Evolutionary conservation across 2,329 filamentous ascomycete species (phyloP).

Genomic region (Xenosphaeropsis pyriputrescens): DNA sequence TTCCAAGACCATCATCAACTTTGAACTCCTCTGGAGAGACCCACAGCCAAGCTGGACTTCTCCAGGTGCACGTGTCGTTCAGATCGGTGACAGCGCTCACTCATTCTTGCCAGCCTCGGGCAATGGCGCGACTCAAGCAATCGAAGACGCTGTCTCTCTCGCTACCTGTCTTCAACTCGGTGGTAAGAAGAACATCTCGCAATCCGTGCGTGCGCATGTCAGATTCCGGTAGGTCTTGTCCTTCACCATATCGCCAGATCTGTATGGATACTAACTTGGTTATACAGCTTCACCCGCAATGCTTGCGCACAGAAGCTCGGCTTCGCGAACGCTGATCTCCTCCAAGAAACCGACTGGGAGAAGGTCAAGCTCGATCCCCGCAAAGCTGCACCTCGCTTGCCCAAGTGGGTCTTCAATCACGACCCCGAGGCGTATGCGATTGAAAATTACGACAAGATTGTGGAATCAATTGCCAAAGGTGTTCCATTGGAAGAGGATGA

Average conservation of each 20-base stretch:
- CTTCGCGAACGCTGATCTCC: slow-evolving; percentile 1
- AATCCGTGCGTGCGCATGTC: slow-evolving; percentile 8
- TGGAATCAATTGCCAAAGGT: neutral
- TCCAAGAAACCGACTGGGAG: slow-evolving; percentile 6
- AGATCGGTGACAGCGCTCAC: slow-evolving; percentile 24
- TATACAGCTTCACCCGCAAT: slow-evolving; percentile 1
- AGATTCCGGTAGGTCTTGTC: slow-evolving; percentile 9
- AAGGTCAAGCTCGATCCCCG: slow-evolving; percentile 11
- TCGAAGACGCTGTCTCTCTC: slow-evolving; percentile 23
- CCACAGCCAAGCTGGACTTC: slow-evolving; percentile 16
- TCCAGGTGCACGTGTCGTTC: slow-evolving; percentile 14
- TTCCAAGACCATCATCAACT: slow-evolving; percentile 12
- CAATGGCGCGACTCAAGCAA: slow-evolving; percentile 22
- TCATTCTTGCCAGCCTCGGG: slow-evolving; percentile 23
- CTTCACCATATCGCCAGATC: too few species aligned
- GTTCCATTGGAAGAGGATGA: slow-evolving; percentile 11
- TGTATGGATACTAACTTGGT: too few species aligned
- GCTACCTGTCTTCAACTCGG: slow-evolving; percentile 16
- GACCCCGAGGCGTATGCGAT: slow-evolving; percentile 12
- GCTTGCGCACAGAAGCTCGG: slow-evolving; percentile 12
- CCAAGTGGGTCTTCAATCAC: slow-evolving; percentile 9
- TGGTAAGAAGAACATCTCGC: slow-evolving; percentile 7
- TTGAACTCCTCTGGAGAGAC: slow-evolving; percentile 15
- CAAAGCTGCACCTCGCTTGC: slow-evolving; percentile 1
- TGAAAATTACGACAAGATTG: slow-evolving; percentile 9